Percentiles rank a stretch among this genome's conserved stretches.
These are phyloP conservation scores for Wickerhamia fluorescens DNA, from an alignment of 805 yeast species.

Conservation along the genomic window DNA sequence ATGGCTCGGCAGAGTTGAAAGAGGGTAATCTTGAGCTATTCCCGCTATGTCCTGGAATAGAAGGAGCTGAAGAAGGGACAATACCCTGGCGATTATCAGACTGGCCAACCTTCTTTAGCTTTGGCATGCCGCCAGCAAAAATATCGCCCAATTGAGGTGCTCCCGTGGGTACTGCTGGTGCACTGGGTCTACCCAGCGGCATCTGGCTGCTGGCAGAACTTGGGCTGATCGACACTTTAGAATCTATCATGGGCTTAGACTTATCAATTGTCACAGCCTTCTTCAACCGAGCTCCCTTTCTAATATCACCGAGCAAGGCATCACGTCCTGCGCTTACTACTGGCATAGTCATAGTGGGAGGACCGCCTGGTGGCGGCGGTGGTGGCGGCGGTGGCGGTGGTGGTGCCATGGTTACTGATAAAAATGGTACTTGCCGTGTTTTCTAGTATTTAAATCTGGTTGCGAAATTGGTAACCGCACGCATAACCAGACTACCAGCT, in stretches of 20 bases:
- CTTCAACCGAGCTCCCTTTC: conserved; percentile 44
- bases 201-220: no score
- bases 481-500: no score
- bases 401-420: conserved; percentile 13
- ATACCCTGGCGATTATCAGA: conserved; percentile 31
- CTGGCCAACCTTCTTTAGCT: conserved; percentile 36
- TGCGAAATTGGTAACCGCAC: no score
- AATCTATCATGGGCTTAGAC: conserved; percentile 53
- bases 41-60: conserved; percentile 20
- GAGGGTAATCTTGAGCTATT: conserved; percentile 11
- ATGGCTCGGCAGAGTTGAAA: conserved; percentile 17
- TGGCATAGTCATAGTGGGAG: conserved; percentile 13
- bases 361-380: conserved; percentile 21
- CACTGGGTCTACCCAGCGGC: conserved; percentile 17
- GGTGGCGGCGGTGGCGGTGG: conserved; percentile 31
- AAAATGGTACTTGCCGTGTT: conserved; percentile 1
- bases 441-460: not conserved
- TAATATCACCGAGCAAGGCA: conserved; percentile 70
- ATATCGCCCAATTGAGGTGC: conserved; percentile 56
- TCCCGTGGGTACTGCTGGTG: conserved; percentile 14
- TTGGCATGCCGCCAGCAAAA: conserved; percentile 77
- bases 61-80: conserved; percentile 33
- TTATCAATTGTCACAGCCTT: conserved; percentile 40
- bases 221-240: conserved; percentile 29
- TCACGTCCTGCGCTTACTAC: conserved; percentile 35